phyloP scores from a whole-genome alignment of 257 asterid species.

The Anisodus acutangulus region DNA sequence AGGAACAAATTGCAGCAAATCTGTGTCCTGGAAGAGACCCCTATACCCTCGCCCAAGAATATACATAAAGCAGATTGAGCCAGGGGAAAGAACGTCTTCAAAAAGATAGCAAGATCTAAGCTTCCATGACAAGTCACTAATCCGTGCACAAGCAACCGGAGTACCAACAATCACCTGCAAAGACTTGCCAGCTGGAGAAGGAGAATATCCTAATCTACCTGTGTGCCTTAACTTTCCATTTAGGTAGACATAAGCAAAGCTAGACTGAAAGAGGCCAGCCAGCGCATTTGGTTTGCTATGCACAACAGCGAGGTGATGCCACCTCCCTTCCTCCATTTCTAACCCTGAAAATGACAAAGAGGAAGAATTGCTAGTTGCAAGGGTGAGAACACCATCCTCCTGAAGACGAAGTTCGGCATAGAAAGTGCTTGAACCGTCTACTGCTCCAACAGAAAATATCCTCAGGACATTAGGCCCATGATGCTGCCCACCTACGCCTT shows the following conservation, averaged over 20 bases:
- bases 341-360: constrained; percentile 84
- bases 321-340: constrained; percentile 96
- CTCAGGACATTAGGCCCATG: constrained; percentile 67
- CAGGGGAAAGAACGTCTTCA: constrained; percentile 98
- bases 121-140: constrained; percentile 88
- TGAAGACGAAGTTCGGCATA: constrained; percentile 87
- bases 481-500: constrained; percentile 56
- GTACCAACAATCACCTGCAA: constrained; percentile 97
- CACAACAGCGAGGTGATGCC: constrained; percentile 99
- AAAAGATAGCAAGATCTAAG: constrained; percentile 95
- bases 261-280: constrained; percentile 96
- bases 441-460: constrained; percentile 88
- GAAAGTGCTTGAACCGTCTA: constrained; percentile 67
- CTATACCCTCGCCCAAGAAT: constrained; percentile 94
- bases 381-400: constrained; percentile 88
- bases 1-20: constrained; percentile 90
- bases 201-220: constrained; percentile 96
- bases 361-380: constrained; percentile 92
- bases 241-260: constrained; percentile 92
- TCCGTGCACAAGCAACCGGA: constrained; percentile 75
- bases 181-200: constrained; percentile 90
- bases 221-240: constrained; percentile 93
- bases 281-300: constrained; percentile 99
- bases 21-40: constrained; percentile 94
- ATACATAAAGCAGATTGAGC: constrained; percentile 95